phyloP scores from a whole-genome alignment of 306 rosid species.

The Cucumis melo region DNA sequence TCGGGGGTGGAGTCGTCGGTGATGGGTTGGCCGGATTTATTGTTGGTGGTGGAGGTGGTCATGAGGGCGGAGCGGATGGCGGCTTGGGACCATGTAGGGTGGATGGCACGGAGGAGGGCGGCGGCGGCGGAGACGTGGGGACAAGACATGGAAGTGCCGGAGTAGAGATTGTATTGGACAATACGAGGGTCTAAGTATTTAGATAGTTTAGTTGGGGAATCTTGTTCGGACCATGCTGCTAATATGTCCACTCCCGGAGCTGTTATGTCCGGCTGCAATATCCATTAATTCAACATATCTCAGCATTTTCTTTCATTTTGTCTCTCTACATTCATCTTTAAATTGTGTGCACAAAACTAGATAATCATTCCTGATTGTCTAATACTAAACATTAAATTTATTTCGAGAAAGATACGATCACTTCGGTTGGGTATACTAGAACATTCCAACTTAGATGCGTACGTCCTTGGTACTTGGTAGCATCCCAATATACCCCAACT shows the following conservation, averaged over 20 bases:
- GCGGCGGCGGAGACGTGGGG: conserved; percentile 80
- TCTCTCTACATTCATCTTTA: no score
- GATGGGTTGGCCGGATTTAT: conserved; percentile 48
- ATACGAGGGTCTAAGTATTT: conserved; percentile 35
- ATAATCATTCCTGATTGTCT: no score
- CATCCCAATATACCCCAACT: no score
- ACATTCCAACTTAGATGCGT: no score
- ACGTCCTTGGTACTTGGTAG: no score
- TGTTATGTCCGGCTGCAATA: conserved; percentile 79
- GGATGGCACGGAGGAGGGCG: conserved; percentile 63
- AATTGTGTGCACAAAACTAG: no score
- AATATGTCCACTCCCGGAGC: conserved; percentile 87
- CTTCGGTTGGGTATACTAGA: no score
- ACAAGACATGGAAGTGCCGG: conserved; percentile 97
- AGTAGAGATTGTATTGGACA: conserved; percentile 45
- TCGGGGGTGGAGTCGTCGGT: conserved; percentile 40
- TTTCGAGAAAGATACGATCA: no score
- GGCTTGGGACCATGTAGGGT: conserved; percentile 79
- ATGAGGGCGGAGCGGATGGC: conserved; percentile 85
- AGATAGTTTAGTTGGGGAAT: conserved; percentile 56
- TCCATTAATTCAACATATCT: no score
- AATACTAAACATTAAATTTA: no score
- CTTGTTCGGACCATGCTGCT: conserved; percentile 77
- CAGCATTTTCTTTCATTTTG: no score
- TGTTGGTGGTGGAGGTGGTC: conserved; percentile 54